These are phyloP conservation scores for Calocera cornea DNA, from an alignment of 768 basidiomycete genomes.

Conservation along the genomic window DNA sequence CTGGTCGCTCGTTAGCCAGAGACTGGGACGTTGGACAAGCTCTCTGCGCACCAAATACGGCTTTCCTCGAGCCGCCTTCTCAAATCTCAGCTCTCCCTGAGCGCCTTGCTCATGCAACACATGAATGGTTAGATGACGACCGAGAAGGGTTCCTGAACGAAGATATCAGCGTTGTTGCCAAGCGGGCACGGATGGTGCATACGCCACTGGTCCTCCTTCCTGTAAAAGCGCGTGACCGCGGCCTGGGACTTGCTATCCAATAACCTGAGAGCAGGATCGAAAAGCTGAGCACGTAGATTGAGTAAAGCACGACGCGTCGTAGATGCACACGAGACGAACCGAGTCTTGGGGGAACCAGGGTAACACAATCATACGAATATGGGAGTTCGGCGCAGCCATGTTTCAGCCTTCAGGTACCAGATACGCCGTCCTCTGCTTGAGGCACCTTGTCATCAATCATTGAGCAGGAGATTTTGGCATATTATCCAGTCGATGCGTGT, in stretches of 20 bases:
- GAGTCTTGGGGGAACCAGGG: not conserved
- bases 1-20: not conserved
- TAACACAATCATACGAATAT: not conserved
- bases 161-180: not conserved
- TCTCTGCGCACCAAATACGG: slow-evolving; percentile 35
- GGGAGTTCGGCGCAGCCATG: not conserved
- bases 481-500: too few relatives aligned
- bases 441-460: too few relatives aligned
- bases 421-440: too few relatives aligned
- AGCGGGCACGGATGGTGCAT: slow-evolving; percentile 18
- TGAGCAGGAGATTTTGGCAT: too few relatives aligned
- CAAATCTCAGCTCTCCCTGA: slow-evolving; percentile 17
- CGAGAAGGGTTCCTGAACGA: slow-evolving; percentile 54
- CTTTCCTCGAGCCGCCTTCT: slow-evolving; percentile 47
- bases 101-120: not conserved
- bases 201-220: slow-evolving; percentile 66
- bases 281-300: slow-evolving; percentile 19
- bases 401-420: not conserved
- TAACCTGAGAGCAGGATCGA: slow-evolving; percentile 41
- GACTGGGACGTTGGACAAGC: slow-evolving; percentile 34
- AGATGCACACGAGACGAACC: not conserved
- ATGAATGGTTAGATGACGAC: slow-evolving; percentile 41
- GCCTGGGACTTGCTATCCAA: slow-evolving; percentile 44
- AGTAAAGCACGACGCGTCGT: not conserved
- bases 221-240: slow-evolving; percentile 52